These are phyloP conservation scores for Cyberlindnera bimundalis DNA, from an alignment of 805 yeast genomes.

Conservation along the genomic window DNA sequence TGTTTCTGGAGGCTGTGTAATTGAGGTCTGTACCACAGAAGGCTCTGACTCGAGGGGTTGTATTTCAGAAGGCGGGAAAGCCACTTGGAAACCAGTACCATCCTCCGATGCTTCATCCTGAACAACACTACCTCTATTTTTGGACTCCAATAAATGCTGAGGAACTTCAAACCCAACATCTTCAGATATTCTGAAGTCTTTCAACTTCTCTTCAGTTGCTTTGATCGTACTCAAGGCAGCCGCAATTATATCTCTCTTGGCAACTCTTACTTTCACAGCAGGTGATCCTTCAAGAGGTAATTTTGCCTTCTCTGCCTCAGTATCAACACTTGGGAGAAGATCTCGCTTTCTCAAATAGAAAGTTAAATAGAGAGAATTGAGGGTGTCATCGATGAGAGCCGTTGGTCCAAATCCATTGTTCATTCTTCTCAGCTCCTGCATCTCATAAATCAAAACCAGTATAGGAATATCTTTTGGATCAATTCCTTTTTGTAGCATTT, in stretches of 20 bases:
- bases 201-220: conserved; percentile 18
- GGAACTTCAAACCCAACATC: conserved; percentile 11
- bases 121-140: conserved; percentile 3
- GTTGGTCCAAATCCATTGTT: conserved; percentile 84
- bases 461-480: conserved; percentile 37
- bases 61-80: background rate
- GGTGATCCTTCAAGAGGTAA: background rate
- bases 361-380: conserved; percentile 55
- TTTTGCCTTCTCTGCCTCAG: background rate
- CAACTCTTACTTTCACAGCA: conserved; percentile 40
- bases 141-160: background rate
- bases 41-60: too few relatives aligned
- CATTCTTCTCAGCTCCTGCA: conserved; percentile 60
- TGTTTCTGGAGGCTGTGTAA: background rate
- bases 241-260: conserved; percentile 45
- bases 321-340: background rate
- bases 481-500: conserved; percentile 27
- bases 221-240: conserved; percentile 24
- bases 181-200: conserved; percentile 9
- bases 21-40: too few relatives aligned
- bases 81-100: background rate
- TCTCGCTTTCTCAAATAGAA: conserved; percentile 32
- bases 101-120: background rate
- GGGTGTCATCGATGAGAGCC: conserved; percentile 68
- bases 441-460: conserved; percentile 45